A percentile compares a stretch with the other conserved stretches of the same genome.
These are phyloP conservation scores for Penicillium sp. DNA, from an alignment of 2,329 filamentous ascomycete species.

Conservation along the genomic window DNA sequence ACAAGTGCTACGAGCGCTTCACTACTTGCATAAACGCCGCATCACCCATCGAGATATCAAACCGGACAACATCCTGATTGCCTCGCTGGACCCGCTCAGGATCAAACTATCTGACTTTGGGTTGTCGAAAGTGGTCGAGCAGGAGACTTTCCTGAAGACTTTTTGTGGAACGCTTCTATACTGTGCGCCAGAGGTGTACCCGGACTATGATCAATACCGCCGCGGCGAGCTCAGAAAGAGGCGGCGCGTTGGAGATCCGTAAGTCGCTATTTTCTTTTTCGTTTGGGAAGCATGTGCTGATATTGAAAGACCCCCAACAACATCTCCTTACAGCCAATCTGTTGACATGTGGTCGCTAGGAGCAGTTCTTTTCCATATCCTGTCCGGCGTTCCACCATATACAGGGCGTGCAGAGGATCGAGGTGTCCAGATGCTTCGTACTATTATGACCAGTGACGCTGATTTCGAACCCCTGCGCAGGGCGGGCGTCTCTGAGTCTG, in stretches of 20 bases:
- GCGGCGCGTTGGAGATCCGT: conserved; percentile 52
- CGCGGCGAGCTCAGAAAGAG: conserved; percentile 61
- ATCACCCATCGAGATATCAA: conserved; percentile 99
- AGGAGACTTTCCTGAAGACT: conserved; percentile 88
- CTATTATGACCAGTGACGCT: conserved; percentile 76
- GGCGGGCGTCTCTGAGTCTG: conserved; percentile 59
- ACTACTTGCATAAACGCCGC: conserved; percentile 79
- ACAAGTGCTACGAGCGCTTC: conserved; percentile 71
- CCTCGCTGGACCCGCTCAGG: conserved; percentile 66
- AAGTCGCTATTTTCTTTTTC: conserved; percentile 19
- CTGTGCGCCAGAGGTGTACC: conserved; percentile 95
- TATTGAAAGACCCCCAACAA: conserved; percentile 42
- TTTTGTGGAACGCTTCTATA: conserved; percentile 96
- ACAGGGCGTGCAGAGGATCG: conserved; percentile 71
- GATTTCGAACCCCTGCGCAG: conserved; percentile 63
- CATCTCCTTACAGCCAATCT: conserved; percentile 77
- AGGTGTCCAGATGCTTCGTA: conserved; percentile 71
- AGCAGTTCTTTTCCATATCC: conserved; percentile 81
- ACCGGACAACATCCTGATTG: conserved; percentile 92
- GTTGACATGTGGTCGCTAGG: conserved; percentile 97
- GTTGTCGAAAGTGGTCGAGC: conserved; percentile 88
- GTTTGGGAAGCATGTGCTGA: conserved; percentile 10
- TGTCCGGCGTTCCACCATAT: conserved; percentile 79
- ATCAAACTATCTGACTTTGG: conserved; percentile 97
- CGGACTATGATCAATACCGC: conserved; percentile 67